Base-by-base conservation (phyloP, 257 asterid species). In the Rubia yunnanensis region DNA sequence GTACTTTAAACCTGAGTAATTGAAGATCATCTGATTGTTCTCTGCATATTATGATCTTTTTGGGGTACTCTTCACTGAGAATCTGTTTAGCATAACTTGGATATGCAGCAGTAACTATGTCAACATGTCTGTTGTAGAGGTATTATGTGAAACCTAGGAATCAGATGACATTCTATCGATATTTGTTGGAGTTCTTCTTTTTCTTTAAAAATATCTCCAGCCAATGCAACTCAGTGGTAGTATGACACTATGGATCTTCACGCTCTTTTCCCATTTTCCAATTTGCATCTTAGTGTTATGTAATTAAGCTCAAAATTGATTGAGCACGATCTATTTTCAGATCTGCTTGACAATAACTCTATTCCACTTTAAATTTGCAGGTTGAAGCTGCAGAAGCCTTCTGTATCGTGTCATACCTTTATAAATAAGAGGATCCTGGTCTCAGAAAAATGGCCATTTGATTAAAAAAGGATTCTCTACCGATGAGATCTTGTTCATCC, bases 361-460 rank as follows among this genome's bases (percentile, higher is more conserved):
- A 9, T 57, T 64, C 20, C 15, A 54, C 55, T 5, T 38, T 68
- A 32, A 32, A 58, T 70, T 72, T 65, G 34, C 65, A 90, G 97
- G 59, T 78, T 31, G 97, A 88, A 84, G 96, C 97, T 66, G 50
- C 96, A 27, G 97, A 78, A 80, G 96, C 88, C 17, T 91, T 91
- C 72, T 86, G 88, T 73, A 75, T 96, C 63, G 97, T 91, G 65
- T 88, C 96, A 30, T 88, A 86, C 79, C 90, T 90, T 70, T 90
- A 87, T 67, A 95, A 90, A 78, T 87, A 95, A 30, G 84, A 66
- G 77, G 97, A 90, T 78, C 74, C 76, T 80, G 97, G 92, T 64
- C 71, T 90, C 76, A 86, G 96, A 82, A 85, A 95, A 81, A 90
- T 90, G 97, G 96, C 87, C 87, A 90, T 75, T 86, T 90, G 72